phyloP scores from a whole-genome alignment of 306 rosid genomes.

The Calophaca sinica region DNA sequence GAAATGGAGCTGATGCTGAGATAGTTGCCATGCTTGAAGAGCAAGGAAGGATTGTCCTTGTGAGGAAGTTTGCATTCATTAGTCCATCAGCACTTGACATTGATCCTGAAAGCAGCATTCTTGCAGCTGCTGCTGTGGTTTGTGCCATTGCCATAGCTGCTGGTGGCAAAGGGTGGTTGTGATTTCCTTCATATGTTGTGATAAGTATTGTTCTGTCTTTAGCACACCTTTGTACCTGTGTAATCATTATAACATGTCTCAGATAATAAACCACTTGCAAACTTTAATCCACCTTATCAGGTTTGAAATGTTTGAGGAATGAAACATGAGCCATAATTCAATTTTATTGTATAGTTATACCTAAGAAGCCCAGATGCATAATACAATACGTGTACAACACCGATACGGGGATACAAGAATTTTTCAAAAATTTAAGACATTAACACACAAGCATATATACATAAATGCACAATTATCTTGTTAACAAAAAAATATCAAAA shows the following conservation, averaged over 20 bases:
- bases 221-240: conserved; percentile 91
- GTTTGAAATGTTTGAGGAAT: conserved; percentile 1
- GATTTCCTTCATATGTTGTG: conserved; percentile 93
- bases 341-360: not conserved
- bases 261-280: conserved; percentile 6
- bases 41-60: conserved; percentile 76
- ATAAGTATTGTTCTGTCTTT: conserved; percentile 76
- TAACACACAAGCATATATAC: no score
- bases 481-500: no score
- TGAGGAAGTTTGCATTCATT: conserved; percentile 73
- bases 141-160: conserved; percentile 92
- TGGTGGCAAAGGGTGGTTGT: conserved; percentile 92
- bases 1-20: conserved; percentile 96
- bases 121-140: conserved; percentile 77
- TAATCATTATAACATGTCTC: not conserved
- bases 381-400: no score
- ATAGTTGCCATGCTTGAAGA: conserved; percentile 92
- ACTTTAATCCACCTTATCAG: not conserved
- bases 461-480: no score
- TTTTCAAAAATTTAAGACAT: no score
- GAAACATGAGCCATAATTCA: conserved; percentile 12
- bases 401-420: no score
- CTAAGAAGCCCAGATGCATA: no score
- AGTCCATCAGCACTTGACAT: conserved; percentile 83
- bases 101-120: conserved; percentile 82